Percentiles rank a stretch among this genome's conserved stretches.
phyloP scores from a whole-genome alignment of 2,329 filamentous ascomycete genomes.

The Scedosporium apiospermum region DNA sequence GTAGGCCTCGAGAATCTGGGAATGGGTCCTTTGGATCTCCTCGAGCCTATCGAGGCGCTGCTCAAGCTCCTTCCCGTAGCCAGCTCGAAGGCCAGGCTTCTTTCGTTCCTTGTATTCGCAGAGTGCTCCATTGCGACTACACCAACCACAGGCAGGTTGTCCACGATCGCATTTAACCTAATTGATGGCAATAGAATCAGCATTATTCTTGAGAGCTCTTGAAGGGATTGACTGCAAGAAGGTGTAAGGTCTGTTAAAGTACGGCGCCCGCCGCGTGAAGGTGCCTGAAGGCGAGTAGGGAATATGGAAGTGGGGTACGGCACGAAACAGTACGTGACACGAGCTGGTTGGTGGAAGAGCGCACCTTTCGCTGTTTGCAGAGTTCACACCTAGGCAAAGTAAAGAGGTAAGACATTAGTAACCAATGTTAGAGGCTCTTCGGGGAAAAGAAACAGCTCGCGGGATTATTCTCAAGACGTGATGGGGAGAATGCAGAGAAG shows the following conservation, averaged over 20 bases:
- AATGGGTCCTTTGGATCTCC: conserved; percentile 54
- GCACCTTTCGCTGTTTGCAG: conserved; percentile 72
- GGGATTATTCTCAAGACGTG: not conserved
- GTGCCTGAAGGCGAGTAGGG: not conserved
- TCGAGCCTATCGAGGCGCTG: conserved; percentile 63
- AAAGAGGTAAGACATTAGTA: conserved; percentile 4
- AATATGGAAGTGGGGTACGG: not conserved
- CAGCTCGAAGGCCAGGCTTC: conserved; percentile 55
- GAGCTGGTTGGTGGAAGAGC: conserved; percentile 9
- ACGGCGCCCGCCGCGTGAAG: too few relatives aligned
- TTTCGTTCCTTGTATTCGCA: conserved; percentile 63
- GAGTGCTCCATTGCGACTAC: conserved; percentile 49
- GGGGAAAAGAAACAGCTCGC: not conserved
- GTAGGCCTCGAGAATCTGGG: conserved; percentile 54
- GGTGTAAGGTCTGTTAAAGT: not conserved
- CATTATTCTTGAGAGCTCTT: not conserved
- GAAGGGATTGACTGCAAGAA: not conserved
- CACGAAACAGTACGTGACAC: not conserved
- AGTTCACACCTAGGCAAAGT: conserved; percentile 53
- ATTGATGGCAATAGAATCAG: conserved; percentile 6
- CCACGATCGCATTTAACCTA: conserved; percentile 68
- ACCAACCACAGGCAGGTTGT: conserved; percentile 63
- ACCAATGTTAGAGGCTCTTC: not conserved
- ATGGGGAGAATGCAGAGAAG: not conserved
- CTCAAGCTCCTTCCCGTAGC: conserved; percentile 65